Percentiles rank a stretch among this genome's conserved stretches.
Evolutionary conservation across 2,329 filamentous ascomycete genomes (phyloP).

Genomic region (Blastomyces emzantsi): DNA sequence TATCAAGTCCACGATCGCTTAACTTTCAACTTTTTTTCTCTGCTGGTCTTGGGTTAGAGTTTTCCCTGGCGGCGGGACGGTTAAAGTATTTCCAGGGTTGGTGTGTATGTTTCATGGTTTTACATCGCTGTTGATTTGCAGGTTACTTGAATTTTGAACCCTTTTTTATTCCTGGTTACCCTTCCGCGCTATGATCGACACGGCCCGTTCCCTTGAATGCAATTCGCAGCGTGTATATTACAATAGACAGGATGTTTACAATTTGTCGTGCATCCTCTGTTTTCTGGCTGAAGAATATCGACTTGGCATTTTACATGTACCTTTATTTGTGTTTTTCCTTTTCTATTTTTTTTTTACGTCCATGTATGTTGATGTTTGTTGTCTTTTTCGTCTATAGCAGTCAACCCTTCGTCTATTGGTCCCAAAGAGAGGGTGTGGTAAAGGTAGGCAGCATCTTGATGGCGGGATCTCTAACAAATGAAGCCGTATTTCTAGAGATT

Average conservation of each 20-base stretch:
- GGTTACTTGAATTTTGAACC: not conserved
- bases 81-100: not conserved
- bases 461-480: not conserved
- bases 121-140: slow-evolving; percentile 1
- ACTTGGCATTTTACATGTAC: not conserved
- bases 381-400: not conserved
- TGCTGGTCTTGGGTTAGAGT: not conserved
- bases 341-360: not conserved
- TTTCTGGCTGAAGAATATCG: not conserved
- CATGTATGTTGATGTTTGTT: not conserved
- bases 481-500: not conserved
- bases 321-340: not conserved
- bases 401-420: not conserved
- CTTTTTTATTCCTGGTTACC: not conserved
- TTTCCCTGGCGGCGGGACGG: not conserved
- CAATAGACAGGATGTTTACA: slow-evolving; percentile 3
- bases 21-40: not conserved
- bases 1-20: not conserved
- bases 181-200: not conserved
- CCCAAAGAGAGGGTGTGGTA: not conserved
- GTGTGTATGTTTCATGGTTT: not conserved
- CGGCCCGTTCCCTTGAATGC: slow-evolving; percentile 3
- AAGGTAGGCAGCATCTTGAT: not conserved
- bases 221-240: slow-evolving; percentile 4
- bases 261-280: slow-evolving; percentile 5